These are phyloP conservation scores for Persicaria tinctoria DNA, from an alignment of 148 eudicot genomes.

Conservation along the genomic window DNA sequence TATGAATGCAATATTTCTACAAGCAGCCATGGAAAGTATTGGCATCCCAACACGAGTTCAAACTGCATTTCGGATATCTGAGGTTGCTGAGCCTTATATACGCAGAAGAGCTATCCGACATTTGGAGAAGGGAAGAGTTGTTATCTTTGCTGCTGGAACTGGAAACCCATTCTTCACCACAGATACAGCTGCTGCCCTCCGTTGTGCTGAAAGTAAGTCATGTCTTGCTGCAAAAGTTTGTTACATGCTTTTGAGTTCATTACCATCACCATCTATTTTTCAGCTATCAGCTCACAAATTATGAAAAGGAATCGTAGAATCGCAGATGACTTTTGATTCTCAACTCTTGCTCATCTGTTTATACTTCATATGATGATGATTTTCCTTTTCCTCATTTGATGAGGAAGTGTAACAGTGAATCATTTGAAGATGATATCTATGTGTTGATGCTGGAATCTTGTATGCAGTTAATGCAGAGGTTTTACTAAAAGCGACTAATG, in stretches of 20 bases:
- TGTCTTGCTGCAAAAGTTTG: background rate
- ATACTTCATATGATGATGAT: too few relatives aligned
- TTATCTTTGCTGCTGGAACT: constrained; percentile 97
- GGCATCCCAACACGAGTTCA: constrained; percentile 98
- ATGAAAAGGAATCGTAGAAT: too few relatives aligned
- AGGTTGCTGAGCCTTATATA: constrained; percentile 98
- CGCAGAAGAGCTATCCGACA: constrained; percentile 92
- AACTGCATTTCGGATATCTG: constrained; percentile 98
- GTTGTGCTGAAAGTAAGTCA: constrained; percentile 84
- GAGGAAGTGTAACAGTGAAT: background rate
- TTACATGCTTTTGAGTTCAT: background rate
- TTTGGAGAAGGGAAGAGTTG: constrained; percentile 97
- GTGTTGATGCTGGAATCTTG: background rate
- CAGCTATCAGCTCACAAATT: background rate
- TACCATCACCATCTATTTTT: background rate
- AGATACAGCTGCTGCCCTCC: constrained; percentile 99
- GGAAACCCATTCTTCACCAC: constrained; percentile 99
- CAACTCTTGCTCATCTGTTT: too few relatives aligned
- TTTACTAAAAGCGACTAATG: constrained; percentile 88
- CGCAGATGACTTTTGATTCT: too few relatives aligned
- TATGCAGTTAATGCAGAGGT: constrained; percentile 91
- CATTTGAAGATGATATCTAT: background rate
- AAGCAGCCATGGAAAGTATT: constrained; percentile 99
- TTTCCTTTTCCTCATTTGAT: too few relatives aligned
- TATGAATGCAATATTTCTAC: constrained; percentile 97